Evolutionary conservation across 2,329 filamentous ascomycete species (phyloP).

Genomic region (Penicillium sp.): DNA sequence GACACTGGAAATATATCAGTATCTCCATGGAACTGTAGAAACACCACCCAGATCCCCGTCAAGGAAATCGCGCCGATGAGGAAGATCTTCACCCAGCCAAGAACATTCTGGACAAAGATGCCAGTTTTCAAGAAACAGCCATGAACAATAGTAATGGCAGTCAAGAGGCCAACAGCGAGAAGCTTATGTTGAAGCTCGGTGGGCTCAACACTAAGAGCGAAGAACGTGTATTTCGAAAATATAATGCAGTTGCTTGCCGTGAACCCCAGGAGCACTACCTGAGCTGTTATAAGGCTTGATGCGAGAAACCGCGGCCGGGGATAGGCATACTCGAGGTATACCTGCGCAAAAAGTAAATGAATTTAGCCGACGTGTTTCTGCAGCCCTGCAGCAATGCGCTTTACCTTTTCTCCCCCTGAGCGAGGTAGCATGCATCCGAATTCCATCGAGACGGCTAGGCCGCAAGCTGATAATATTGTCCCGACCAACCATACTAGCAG

Average conservation of each 20-base stretch:
- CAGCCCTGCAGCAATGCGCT: constrained; percentile 46
- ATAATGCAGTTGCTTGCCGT: constrained; percentile 69
- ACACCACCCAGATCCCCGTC: constrained; percentile 59
- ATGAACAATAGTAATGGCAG: constrained; percentile 58
- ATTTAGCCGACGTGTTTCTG: constrained; percentile 38
- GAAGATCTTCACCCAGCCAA: constrained; percentile 64
- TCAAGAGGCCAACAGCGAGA: constrained; percentile 58
- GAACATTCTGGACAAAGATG: constrained; percentile 58
- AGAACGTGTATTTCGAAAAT: constrained; percentile 64
- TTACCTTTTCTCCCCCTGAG: constrained; percentile 65
- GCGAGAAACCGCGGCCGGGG: constrained; percentile 62
- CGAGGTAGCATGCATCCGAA: constrained; percentile 69
- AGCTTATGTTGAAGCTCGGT: constrained; percentile 54
- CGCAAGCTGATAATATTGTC: constrained; percentile 60
- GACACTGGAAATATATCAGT: neutral
- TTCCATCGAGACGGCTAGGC: constrained; percentile 62
- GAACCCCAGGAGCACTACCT: constrained; percentile 64
- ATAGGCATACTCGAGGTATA: constrained; percentile 70
- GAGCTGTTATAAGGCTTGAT: constrained; percentile 61
- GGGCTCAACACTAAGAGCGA: constrained; percentile 54
- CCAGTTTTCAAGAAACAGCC: constrained; percentile 57
- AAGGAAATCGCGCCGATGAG: constrained; percentile 61
- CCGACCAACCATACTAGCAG: constrained; percentile 63
- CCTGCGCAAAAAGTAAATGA: constrained; percentile 39
- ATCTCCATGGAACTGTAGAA: constrained; percentile 40